Evolutionary conservation across 108 stramenopile species (phyloP).

Genomic region (Skeletonema costatum): DNA sequence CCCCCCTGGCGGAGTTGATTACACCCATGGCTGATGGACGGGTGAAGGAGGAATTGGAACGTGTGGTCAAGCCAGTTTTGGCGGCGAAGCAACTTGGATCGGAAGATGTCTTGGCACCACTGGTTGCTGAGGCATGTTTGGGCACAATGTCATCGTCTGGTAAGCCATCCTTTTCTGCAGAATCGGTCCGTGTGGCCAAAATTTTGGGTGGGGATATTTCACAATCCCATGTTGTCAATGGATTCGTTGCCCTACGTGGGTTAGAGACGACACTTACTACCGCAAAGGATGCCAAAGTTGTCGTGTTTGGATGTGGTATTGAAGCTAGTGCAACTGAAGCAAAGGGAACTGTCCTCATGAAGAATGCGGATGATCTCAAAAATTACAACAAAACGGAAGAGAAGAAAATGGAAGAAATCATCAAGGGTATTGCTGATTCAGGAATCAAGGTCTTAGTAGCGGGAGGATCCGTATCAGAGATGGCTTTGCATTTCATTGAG

Average conservation of each 20-base stretch:
- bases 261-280: conserved; percentile 81
- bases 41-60: conserved; percentile 49
- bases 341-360: conserved; percentile 99
- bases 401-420: conserved; percentile 96
- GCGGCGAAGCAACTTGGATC: conserved; percentile 91
- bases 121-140: conserved; percentile 94
- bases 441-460: conserved; percentile 92
- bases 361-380: conserved; percentile 96
- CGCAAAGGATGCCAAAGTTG: conserved; percentile 87
- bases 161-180: conserved; percentile 59
- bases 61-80: conserved; percentile 82
- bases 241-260: conserved; percentile 92
- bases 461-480: conserved; percentile 91
- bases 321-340: conserved; percentile 97
- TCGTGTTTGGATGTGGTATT: conserved; percentile 95
- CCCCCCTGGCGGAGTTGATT: conserved; percentile 59
- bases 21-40: conserved; percentile 57
- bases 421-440: conserved; percentile 92
- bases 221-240: conserved; percentile 86
- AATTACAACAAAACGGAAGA: conserved; percentile 98
- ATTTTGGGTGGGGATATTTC: conserved; percentile 89
- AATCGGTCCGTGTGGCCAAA: conserved; percentile 95
- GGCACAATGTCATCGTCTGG: conserved; percentile 70
- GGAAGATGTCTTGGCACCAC: conserved; percentile 83
- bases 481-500: conserved; percentile 98